Evolutionary conservation across 2,329 filamentous ascomycete genomes (phyloP), one percentile per base, ranked within the genome.

Genomic region (Diaporthe vexans): DNA sequence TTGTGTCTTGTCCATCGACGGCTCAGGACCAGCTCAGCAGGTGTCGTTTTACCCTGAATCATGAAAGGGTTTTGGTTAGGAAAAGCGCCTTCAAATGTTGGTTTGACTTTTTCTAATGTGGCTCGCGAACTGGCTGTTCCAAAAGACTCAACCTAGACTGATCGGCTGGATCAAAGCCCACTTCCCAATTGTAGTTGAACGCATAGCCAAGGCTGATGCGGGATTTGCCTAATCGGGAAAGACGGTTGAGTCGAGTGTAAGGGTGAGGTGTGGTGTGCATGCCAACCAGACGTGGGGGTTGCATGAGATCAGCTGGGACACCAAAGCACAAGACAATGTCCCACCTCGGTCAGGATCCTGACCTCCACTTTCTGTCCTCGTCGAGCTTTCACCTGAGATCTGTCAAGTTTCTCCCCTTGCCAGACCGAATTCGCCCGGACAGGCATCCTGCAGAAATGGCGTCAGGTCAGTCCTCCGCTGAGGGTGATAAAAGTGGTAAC

Each of bases 221-320:
- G 46, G 48, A 68, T 54, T 40, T 54, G 15, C 63, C 63, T 40
- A 52, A 68, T 54, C n/a, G 46, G 63, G 63, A 21, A 68, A 68
- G 48, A 68, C 48, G 63, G 43, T 26, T 26, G 63, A 52, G 33
- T 67, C 46, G 35, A 54, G 57, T 43, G 33, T 5, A 46, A 58
- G 24, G 46, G n/a, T 40, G 26, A 43, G 48, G 43, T 48, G 59
- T 61, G 72, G 65, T 13, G 43, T 58, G 68, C 35, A 57, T 48
- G 58, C 24, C 35, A n/a, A 65, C 37, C n/a, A 51, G 65, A 59
- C 68, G 73, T 67, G 73, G 73, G 73, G 73, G 68, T 72, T 72
- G 68, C 73, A 74, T 61, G 29, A 72, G 58, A 74, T 72, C 73
- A 72, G 35, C 51, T 58, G 73, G 63, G 3, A 17, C 29, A 48